A percentile compares a stretch with the other conserved stretches of the same genome.
These are phyloP conservation scores for Colletotrichum gloeosporioides DNA, from an alignment of 2,329 filamentous ascomycete genomes.

Conservation along the genomic window DNA sequence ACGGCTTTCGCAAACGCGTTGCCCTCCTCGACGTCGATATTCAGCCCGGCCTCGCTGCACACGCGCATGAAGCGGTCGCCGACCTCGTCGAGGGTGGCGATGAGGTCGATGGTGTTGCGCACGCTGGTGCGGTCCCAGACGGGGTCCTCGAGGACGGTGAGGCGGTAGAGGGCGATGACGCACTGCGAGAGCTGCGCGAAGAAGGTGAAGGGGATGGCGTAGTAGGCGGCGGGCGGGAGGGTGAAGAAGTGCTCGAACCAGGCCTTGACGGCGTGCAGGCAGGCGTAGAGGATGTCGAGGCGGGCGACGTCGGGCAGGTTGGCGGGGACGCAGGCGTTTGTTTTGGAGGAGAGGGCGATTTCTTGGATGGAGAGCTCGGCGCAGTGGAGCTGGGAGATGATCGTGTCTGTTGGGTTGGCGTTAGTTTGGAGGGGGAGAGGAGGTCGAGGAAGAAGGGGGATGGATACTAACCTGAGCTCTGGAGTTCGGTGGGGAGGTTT, in stretches of 20 bases:
- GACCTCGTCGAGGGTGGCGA: slow-evolving; percentile 32
- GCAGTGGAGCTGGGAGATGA: slow-evolving; percentile 38
- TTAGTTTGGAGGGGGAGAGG: too few species aligned
- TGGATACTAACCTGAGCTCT: slow-evolving; percentile 34
- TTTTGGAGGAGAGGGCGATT: slow-evolving; percentile 25
- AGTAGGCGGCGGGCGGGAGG: slow-evolving; percentile 29
- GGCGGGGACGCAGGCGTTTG: slow-evolving; percentile 10
- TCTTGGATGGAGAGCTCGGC: slow-evolving; percentile 44
- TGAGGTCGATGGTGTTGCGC: slow-evolving; percentile 35
- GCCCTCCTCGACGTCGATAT: slow-evolving; percentile 29
- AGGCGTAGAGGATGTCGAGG: slow-evolving; percentile 32
- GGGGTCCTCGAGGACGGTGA: slow-evolving; percentile 39
- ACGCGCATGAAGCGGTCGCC: slow-evolving; percentile 10
- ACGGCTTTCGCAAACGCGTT: slow-evolving; percentile 36
- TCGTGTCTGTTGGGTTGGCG: slow-evolving; percentile 32
- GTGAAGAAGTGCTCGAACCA: slow-evolving; percentile 37
- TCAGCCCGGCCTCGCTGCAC: neutral
- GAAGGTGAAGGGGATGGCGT: slow-evolving; percentile 37
- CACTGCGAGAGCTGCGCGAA: slow-evolving; percentile 39
- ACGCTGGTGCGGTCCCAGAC: slow-evolving; percentile 41
- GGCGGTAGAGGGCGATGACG: slow-evolving; percentile 35
- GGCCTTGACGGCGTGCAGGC: slow-evolving; percentile 30
- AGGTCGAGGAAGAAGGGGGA: too few species aligned
- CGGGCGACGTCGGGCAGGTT: slow-evolving; percentile 26
- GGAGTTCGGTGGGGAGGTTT: slow-evolving; percentile 26